Evolutionary conservation across 148 eudicot species (phyloP).

Genomic region (Vaccinium macrocarpon): DNA sequence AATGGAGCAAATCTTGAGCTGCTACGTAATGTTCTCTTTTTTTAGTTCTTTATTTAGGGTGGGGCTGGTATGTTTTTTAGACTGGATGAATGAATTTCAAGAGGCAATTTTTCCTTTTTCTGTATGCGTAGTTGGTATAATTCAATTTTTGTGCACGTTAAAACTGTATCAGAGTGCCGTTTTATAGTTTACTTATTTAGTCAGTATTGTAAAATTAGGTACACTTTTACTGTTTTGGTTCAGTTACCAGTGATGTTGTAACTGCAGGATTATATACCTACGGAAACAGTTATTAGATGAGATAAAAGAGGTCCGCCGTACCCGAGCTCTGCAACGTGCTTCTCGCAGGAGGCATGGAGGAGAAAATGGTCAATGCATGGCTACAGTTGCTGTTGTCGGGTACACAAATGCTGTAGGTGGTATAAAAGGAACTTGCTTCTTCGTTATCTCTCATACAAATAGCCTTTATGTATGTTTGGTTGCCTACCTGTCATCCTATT

Average conservation of each 20-base stretch:
- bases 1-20: background rate
- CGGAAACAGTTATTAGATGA: conserved; percentile 66
- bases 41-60: background rate
- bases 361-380: conserved; percentile 55
- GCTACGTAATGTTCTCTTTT: background rate
- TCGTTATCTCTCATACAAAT: background rate
- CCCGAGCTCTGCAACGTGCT: conserved; percentile 94
- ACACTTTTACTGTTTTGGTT: background rate
- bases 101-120: background rate
- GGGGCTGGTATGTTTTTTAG: background rate
- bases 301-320: conserved; percentile 82
- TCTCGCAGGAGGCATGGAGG: conserved; percentile 75
- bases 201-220: background rate
- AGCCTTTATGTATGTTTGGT: background rate
- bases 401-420: conserved; percentile 94
- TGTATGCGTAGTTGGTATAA: background rate
- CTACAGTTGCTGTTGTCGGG: conserved; percentile 79
- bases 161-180: background rate
- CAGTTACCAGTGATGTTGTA: conserved; percentile 13
- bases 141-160: background rate
- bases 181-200: background rate
- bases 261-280: conserved; percentile 74
- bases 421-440: conserved; percentile 8
- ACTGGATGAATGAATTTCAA: background rate
- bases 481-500: background rate